Conservation (phyloP, 1,284 basidiomycete genomes). For the Baeospora myosura region DNA sequence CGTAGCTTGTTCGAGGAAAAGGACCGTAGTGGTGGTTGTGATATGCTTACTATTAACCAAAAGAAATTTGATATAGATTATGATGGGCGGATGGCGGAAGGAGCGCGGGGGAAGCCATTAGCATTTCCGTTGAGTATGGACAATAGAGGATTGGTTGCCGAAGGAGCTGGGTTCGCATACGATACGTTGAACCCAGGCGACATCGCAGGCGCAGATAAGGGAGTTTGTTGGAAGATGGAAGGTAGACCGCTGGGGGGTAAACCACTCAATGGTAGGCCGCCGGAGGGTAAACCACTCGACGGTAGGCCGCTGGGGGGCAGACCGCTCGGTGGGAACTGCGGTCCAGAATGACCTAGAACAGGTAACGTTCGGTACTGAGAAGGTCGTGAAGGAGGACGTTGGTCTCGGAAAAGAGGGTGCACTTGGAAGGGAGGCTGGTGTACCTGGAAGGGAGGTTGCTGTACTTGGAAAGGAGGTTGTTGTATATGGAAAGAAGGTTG, state of each 20-base stretch:
- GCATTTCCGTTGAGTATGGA: constrained; percentile 23
- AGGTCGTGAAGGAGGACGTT: constrained; percentile 5
- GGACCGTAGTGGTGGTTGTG: background rate
- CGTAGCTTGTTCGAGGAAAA: background rate
- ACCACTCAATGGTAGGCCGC: constrained; percentile 3
- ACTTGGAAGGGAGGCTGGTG: background rate
- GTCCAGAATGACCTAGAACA: background rate
- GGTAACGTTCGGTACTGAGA: background rate
- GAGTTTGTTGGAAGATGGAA: constrained; percentile 7
- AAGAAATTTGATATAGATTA: too few species aligned
- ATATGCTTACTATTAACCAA: too few species aligned
- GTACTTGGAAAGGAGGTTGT: constrained; percentile 9
- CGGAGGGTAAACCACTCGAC: background rate
- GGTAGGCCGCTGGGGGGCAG: background rate
- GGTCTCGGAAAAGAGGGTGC: constrained; percentile 1
- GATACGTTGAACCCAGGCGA: constrained; percentile 2
- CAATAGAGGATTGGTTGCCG: constrained; percentile 19
- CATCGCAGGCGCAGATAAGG: constrained; percentile 1
- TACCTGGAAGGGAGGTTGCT: constrained; percentile 12
- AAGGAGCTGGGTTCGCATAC: constrained; percentile 4
- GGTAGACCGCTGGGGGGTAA: background rate
- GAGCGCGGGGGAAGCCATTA: too few species aligned
- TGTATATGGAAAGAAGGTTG: constrained; percentile 1
- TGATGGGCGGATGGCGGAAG: too few species aligned
- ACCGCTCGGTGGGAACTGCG: background rate